Evolutionary conservation across 176 grass and related monocot genomes (phyloP), one percentile per base, ranked within the genome.

Genomic region (Bothriochloa decipiens): DNA sequence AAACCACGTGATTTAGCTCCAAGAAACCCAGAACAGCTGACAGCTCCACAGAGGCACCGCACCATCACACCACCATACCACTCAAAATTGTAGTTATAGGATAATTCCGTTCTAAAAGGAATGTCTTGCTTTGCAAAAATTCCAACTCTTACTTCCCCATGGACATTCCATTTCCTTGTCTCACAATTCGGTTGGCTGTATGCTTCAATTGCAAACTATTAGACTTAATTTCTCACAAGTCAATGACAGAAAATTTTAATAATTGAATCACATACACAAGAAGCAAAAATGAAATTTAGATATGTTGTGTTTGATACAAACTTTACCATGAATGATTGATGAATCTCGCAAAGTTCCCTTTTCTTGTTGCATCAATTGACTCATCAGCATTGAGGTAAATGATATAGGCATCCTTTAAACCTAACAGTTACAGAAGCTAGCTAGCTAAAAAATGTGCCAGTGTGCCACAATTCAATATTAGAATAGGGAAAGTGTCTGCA

Each of bases 81-180:
- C 83, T 98, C 96, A 81, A 98, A 98, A 80, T 98, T 98, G 81
- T 98, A 98, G 78, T 98, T 85, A 82, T 98, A 98, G 47, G 96
- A 89, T 68, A 98, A 83, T 76, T 98, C 96, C 40, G 67, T 70
- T 84, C 96, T 91, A 58, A 83, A 67, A 32, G 91, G 87, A 87
- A 98, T 95, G 63, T 95, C 87, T 85, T 98, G 91, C 46, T 86
- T 95, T 70, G 96, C 96, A 92, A 95, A 98, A 78, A 98, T 98
- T 29, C 96, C 96, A 85, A 98, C 96, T 91, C 96, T 91, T 74
- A 98, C 86, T 85, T 98, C 93, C 28, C 96, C 96, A 55, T 94
- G 90, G 36, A 92, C 93, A 53, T 84, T 95, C 96, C 96, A 98
- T 85, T 95, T 98, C 72, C 93, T 93, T 83, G 96, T 95, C 73